Evolutionary conservation across 768 basidiomycete species (phyloP).

Genomic region (Pisolithus microcarpus): DNA sequence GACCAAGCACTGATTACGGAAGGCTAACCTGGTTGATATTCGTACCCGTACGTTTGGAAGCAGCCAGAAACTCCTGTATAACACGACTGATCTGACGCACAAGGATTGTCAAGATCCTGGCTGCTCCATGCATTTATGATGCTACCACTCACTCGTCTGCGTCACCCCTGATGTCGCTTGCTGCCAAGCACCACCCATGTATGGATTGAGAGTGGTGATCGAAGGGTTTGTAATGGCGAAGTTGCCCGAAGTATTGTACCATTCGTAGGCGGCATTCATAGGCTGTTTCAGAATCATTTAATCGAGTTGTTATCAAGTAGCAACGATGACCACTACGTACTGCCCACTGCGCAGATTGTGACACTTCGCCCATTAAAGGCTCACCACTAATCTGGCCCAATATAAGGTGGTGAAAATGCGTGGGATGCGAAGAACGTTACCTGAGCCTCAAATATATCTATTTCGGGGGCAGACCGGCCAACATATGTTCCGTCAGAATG

Average conservation of each 20-base stretch:
- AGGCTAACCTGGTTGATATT: conserved; percentile 60
- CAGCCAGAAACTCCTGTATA: conserved; percentile 49
- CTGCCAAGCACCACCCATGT: conserved; percentile 72
- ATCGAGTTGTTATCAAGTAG: no score
- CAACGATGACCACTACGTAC: conserved; percentile 36
- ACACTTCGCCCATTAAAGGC: conserved; percentile 51
- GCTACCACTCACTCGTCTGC: conserved; percentile 38
- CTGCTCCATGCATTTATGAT: not conserved
- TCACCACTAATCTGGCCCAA: conserved; percentile 28
- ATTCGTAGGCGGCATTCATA: conserved; percentile 65
- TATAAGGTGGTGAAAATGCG: not conserved
- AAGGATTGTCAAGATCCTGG: not conserved
- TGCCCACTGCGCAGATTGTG: conserved; percentile 79
- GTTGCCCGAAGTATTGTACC: conserved; percentile 59
- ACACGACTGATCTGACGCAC: conserved; percentile 53
- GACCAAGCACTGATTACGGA: not conserved
- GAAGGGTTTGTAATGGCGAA: conserved; percentile 47
- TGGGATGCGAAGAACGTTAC: conserved; percentile 26
- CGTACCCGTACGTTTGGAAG: conserved; percentile 70
- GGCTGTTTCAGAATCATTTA: conserved; percentile 41
- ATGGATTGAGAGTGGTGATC: conserved; percentile 53
- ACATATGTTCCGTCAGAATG: conserved; percentile 71
- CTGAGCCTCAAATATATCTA: conserved; percentile 85
- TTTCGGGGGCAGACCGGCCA: conserved; percentile 81
- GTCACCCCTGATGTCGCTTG: conserved; percentile 75